These are phyloP conservation scores for Entomortierella lignicola DNA, from an alignment of 192 early-diverging fungal species.

Conservation along the genomic window DNA sequence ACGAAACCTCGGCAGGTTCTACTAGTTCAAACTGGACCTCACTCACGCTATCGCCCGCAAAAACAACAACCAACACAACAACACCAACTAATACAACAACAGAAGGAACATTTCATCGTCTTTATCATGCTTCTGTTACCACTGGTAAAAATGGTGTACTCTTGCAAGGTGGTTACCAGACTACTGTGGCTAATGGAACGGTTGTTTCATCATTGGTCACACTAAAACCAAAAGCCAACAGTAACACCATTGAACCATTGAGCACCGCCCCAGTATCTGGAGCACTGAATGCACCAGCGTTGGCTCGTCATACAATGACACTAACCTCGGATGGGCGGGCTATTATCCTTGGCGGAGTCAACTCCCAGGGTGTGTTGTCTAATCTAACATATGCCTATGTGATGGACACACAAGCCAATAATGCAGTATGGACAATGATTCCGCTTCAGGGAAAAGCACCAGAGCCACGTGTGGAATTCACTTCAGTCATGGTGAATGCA, in stretches of 20 bases:
- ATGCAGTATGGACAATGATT: constrained; percentile 12
- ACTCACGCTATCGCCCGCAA: not conserved
- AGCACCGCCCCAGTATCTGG: constrained; percentile 8
- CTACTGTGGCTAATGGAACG: constrained; percentile 1
- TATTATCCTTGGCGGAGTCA: constrained; percentile 36
- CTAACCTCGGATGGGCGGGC: constrained; percentile 23
- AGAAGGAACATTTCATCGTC: constrained; percentile 15
- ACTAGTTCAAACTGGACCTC: not conserved
- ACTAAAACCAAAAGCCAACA: constrained; percentile 1
- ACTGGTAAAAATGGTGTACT: constrained; percentile 40
- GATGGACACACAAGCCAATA: constrained; percentile 27
- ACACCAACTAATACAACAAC: constrained; percentile 5
- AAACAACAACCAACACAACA: not conserved
- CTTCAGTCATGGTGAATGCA: constrained; percentile 32
- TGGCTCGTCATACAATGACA: constrained; percentile 43
- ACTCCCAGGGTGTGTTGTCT: not conserved
- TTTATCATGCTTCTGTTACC: constrained; percentile 21
- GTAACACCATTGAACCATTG: not conserved
- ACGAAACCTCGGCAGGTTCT: not conserved
- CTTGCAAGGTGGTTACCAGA: constrained; percentile 30
- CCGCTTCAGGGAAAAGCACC: constrained; percentile 19
- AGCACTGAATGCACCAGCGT: constrained; percentile 17
- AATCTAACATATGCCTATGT: constrained; percentile 30
- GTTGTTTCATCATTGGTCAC: constrained; percentile 32
- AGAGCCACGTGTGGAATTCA: constrained; percentile 20